Evolutionary conservation across 495 filamentous ascomycete species (phyloP), one percentile per base, ranked within the genome.

Genomic region (Trichoderma erinaceum): DNA sequence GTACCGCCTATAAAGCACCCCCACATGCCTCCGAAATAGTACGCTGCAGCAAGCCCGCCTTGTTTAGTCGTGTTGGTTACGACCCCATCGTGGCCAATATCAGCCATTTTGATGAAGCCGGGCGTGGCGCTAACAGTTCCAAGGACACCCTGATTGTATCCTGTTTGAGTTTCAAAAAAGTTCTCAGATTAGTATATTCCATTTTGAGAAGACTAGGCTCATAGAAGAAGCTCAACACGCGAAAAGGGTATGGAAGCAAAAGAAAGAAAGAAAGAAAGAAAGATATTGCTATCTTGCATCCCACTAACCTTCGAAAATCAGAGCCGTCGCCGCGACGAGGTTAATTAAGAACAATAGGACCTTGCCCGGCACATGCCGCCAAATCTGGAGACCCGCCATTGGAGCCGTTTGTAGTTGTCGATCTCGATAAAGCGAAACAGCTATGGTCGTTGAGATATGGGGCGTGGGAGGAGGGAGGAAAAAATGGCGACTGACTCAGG

Each of bases 131-230:
- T 91, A 10, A 92, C 90, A 63, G 90, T 89, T 23, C 86, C 85
- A 87, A 91, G 92, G 82, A 92, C 85, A 68, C 89, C 89, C 73
- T 89, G 87, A 68, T 89, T 87, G 74, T 89, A 89, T n/a, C 84
- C 83, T 68, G 83, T 80, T 74, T 25, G 18, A 63, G 21, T 18
- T 21, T 5, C 6, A n/a, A 15, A 23, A 23, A 41, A 27, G 1
- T 21, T 18, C 63, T 13, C 23, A 15, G 4, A 32, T 65, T 44
- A 65, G 63, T 35, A 41, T 29, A 11, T 15, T 63, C 13, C 16
- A 25, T 16, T 4, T 8, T n/a, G 4, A 46, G 1, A 16, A 21
- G 7, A 52, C 18, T 52, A 52, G 48, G 8, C 48, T 52, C 2
- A 10, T 18, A 64, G 10, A 25, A 23, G 61, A 15, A 41, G 61